A percentile compares a stretch with the other conserved stretches of the same genome.
Evolutionary conservation across 2,329 filamentous ascomycete genomes (phyloP).

Genomic region (Verticillium isaacii): DNA sequence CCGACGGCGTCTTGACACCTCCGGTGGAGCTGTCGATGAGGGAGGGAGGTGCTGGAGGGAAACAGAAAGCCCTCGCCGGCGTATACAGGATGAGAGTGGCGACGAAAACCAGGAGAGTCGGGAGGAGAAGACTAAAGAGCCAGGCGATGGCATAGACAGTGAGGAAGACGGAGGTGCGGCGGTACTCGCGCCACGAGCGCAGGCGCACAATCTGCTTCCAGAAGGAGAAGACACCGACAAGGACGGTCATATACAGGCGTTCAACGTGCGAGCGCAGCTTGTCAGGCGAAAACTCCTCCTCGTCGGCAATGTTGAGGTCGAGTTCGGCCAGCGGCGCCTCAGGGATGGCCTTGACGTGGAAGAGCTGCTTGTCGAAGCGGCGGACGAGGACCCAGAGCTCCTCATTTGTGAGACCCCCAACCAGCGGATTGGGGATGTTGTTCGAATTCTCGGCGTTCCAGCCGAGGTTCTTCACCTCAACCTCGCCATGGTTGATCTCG

Average conservation of each 20-base stretch:
- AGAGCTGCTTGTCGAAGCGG: constrained; percentile 68
- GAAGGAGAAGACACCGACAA: constrained; percentile 59
- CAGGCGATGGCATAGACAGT: constrained; percentile 59
- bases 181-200: constrained; percentile 72
- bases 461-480: constrained; percentile 62
- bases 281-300: constrained; percentile 81
- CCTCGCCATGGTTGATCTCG: constrained; percentile 41
- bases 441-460: constrained; percentile 58
- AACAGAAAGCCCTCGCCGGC: constrained; percentile 56
- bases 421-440: constrained; percentile 53
- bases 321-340: constrained; percentile 54
- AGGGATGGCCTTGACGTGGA: constrained; percentile 62
- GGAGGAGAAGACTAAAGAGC: constrained; percentile 66
- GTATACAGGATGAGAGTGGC: constrained; percentile 65
- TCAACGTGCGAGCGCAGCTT: constrained; percentile 76
- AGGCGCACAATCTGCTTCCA: constrained; percentile 73
- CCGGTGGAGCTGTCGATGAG: constrained; percentile 67
- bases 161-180: constrained; percentile 61
- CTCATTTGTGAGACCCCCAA: constrained; percentile 66
- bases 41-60: constrained; percentile 73
- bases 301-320: constrained; percentile 75
- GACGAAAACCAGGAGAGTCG: constrained; percentile 51
- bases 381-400: constrained; percentile 68
- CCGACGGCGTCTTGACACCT: constrained; percentile 70
- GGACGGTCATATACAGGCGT: constrained; percentile 75